Evolutionary conservation across 164 flowering plant genomes (phyloP).

Genomic region (Aristolochia californica): DNA sequence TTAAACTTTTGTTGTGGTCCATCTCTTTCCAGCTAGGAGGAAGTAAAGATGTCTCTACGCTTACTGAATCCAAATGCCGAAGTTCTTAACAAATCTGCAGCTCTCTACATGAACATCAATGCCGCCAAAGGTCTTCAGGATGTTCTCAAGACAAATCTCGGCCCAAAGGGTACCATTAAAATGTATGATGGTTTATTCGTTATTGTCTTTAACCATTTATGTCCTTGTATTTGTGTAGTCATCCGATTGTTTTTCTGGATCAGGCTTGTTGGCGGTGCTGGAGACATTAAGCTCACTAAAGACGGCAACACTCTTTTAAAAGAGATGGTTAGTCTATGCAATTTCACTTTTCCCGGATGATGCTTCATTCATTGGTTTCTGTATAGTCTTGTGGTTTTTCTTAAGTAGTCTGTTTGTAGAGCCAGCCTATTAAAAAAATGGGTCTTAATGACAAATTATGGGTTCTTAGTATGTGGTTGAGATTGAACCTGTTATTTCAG

Average conservation of each 20-base stretch:
- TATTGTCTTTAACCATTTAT: too few relatives aligned
- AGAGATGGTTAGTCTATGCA: slow-evolving; percentile 58
- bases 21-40: neutral
- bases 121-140: slow-evolving; percentile 97
- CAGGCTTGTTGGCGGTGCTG: slow-evolving; percentile 99
- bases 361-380: neutral
- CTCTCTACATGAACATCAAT: slow-evolving; percentile 93
- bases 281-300: slow-evolving; percentile 93
- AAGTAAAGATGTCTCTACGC: slow-evolving; percentile 55
- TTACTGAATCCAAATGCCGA: slow-evolving; percentile 93
- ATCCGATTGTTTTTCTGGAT: neutral
- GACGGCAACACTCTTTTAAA: slow-evolving; percentile 95
- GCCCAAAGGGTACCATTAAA: slow-evolving; percentile 97
- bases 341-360: neutral
- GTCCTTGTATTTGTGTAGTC: neutral
- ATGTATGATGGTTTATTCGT: slow-evolving; percentile 29
- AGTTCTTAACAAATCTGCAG: slow-evolving; percentile 91
- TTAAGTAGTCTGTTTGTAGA: too few relatives aligned
- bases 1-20: too few relatives aligned
- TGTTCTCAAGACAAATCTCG: slow-evolving; percentile 91
- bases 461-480: neutral
- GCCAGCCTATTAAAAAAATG: too few relatives aligned
- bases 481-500: too few relatives aligned
- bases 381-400: too few relatives aligned
- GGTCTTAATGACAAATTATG: too few relatives aligned